Conservation (phyloP, 1,284 basidiomycete species). For the Leccinum huronense region DNA sequence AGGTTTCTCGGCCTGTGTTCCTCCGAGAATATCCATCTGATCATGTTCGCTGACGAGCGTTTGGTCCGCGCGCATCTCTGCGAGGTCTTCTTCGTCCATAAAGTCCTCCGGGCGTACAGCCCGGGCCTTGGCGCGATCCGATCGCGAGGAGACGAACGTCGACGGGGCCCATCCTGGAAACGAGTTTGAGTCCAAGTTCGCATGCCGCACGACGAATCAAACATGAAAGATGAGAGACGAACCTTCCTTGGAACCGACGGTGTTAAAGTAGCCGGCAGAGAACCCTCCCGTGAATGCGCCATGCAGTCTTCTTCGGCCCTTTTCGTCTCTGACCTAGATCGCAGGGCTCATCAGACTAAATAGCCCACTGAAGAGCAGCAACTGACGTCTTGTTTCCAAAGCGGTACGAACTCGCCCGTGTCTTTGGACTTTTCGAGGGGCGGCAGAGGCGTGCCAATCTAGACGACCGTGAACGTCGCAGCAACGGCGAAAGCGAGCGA, state of each 20-base stretch:
- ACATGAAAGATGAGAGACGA: slow-evolving; percentile 17
- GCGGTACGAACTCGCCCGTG: slow-evolving; percentile 88
- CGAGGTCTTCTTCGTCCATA: slow-evolving; percentile 99
- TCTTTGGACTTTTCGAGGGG: slow-evolving; percentile 87
- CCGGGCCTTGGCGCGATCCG: slow-evolving; percentile 66
- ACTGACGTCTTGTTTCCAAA: slow-evolving; percentile 95
- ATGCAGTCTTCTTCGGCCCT: slow-evolving; percentile 89
- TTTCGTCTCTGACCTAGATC: slow-evolving; percentile 84
- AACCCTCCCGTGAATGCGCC: slow-evolving; percentile 99
- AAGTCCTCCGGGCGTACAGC: slow-evolving; percentile 80
- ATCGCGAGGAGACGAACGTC: slow-evolving; percentile 85
- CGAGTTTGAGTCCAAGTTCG: neutral
- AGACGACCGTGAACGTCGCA: slow-evolving; percentile 13
- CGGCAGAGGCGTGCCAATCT: slow-evolving; percentile 92
- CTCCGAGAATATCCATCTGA: slow-evolving; percentile 66
- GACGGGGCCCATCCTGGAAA: slow-evolving; percentile 87
- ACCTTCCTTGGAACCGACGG: slow-evolving; percentile 95
- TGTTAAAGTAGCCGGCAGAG: slow-evolving; percentile 97
- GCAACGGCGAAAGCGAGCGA: slow-evolving; percentile 2
- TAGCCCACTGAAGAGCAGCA: slow-evolving; percentile 15
- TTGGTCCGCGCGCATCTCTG: slow-evolving; percentile 71
- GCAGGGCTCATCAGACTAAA: slow-evolving; percentile 20
- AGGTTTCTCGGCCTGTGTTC: slow-evolving; percentile 50
- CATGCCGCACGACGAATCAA: neutral
- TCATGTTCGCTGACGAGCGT: slow-evolving; percentile 76